phyloP scores from a whole-genome alignment of 208 protist genomes.

The Trypanosoma mega region DNA sequence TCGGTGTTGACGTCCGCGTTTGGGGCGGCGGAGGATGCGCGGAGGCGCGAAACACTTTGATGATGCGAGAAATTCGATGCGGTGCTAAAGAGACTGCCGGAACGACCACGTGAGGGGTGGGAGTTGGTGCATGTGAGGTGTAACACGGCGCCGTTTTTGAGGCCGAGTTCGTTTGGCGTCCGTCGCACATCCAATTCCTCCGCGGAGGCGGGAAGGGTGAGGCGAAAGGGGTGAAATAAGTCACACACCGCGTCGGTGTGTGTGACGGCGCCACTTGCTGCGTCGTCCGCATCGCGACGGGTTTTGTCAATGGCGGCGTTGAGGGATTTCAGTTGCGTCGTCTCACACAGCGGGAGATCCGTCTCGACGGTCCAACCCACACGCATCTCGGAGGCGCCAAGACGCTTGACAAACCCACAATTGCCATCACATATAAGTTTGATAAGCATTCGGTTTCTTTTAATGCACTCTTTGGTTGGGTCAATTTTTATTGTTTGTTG shows the following conservation, averaged over 20 bases:
- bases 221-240: not conserved
- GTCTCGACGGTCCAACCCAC: slow-evolving; percentile 15
- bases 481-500: not conserved
- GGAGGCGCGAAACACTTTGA: too few relatives aligned
- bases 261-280: not conserved
- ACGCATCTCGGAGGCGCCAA: slow-evolving; percentile 10
- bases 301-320: slow-evolving; percentile 10
- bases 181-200: not conserved
- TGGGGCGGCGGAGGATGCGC: too few relatives aligned
- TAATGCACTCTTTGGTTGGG: not conserved
- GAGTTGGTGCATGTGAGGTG: not conserved
- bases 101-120: not conserved
- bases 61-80: too few relatives aligned
- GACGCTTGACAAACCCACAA: slow-evolving; percentile 12
- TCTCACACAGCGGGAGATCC: slow-evolving; percentile 1
- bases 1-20: slow-evolving; percentile 7
- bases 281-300: not conserved
- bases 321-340: slow-evolving; percentile 1
- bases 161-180: slow-evolving; percentile 7
- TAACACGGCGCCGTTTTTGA: not conserved
- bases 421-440: slow-evolving; percentile 19
- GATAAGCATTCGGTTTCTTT: slow-evolving; percentile 5
- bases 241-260: not conserved
- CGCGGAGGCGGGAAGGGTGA: not conserved
- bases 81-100: not conserved